These are phyloP conservation scores for Phlyctochytrium planicorne DNA, from an alignment of 192 early-diverging fungal species.

Conservation along the genomic window DNA sequence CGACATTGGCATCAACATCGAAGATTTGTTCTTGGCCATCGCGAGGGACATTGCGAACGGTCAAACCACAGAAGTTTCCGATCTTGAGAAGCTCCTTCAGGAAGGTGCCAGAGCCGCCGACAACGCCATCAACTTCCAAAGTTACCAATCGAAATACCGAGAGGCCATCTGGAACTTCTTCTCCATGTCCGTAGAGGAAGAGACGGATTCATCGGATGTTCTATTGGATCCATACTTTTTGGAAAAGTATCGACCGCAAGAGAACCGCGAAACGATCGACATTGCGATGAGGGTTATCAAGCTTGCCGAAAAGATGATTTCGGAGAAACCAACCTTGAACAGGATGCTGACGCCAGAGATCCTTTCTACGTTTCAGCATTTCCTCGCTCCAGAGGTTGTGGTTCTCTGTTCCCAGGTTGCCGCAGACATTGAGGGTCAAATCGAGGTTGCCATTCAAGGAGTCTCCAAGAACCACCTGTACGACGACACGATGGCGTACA, in stretches of 20 bases:
- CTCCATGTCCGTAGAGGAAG: neutral
- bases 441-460: too few species aligned
- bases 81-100: neutral
- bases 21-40: slow-evolving; percentile 11
- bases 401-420: too few species aligned
- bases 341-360: too few species aligned
- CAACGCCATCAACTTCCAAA: neutral
- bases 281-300: neutral
- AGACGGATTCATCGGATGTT: neutral
- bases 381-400: too few species aligned
- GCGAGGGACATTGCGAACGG: too few species aligned
- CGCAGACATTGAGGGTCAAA: too few species aligned
- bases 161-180: neutral
- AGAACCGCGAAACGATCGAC: neutral
- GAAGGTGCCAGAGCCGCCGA: neutral
- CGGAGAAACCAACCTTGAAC: too few species aligned
- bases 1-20: slow-evolving; percentile 12
- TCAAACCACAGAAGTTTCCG: too few species aligned
- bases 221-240: neutral
- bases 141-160: neutral
- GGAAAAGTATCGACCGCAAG: neutral
- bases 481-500: too few species aligned
- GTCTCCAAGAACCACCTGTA: too few species aligned
- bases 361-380: too few species aligned
- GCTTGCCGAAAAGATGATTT: too few species aligned